phyloP scores from a whole-genome alignment of 768 basidiomycete species.

The Tephrocybe sp. region DNA sequence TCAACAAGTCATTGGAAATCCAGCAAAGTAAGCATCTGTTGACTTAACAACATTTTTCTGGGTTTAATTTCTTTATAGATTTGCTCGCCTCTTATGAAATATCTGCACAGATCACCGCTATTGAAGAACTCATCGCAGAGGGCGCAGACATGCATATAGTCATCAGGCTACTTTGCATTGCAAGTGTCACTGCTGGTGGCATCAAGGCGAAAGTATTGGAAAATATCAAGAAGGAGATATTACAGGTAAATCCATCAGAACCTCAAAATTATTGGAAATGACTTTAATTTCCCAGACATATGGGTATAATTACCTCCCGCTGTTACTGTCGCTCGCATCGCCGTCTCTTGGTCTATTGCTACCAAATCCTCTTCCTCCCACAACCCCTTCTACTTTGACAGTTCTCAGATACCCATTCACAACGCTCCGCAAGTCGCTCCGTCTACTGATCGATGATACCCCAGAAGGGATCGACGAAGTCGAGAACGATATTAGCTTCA shows the following conservation, averaged over 20 bases:
- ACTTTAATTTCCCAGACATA: conserved; percentile 54
- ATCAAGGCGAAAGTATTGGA: conserved; percentile 88
- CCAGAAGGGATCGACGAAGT: conserved; percentile 75
- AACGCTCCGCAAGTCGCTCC: conserved; percentile 75
- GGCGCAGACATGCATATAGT: conserved; percentile 81
- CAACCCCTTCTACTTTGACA: conserved; percentile 38
- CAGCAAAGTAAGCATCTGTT: conserved; percentile 76
- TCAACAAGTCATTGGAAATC: conserved; percentile 90
- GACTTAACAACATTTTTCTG: neutral
- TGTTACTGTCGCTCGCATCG: conserved; percentile 63
- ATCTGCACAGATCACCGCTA: conserved; percentile 73
- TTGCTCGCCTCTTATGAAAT: conserved; percentile 93
- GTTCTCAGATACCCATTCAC: conserved; percentile 70
- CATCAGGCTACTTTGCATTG: conserved; percentile 80
- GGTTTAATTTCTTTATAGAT: conserved; percentile 48
- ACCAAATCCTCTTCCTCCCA: conserved; percentile 65
- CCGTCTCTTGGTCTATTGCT: conserved; percentile 69
- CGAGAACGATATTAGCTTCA: conserved; percentile 94
- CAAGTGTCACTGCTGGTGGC: conserved; percentile 81
- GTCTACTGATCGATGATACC: conserved; percentile 89
- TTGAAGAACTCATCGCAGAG: conserved; percentile 90
- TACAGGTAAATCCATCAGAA: conserved; percentile 56
- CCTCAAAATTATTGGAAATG: conserved; percentile 19
- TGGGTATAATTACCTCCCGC: conserved; percentile 70
- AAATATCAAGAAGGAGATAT: conserved; percentile 85